Evolutionary conservation across 2,329 filamentous ascomycete genomes (phyloP).

Genomic region (Aplosporella prunicola): DNA sequence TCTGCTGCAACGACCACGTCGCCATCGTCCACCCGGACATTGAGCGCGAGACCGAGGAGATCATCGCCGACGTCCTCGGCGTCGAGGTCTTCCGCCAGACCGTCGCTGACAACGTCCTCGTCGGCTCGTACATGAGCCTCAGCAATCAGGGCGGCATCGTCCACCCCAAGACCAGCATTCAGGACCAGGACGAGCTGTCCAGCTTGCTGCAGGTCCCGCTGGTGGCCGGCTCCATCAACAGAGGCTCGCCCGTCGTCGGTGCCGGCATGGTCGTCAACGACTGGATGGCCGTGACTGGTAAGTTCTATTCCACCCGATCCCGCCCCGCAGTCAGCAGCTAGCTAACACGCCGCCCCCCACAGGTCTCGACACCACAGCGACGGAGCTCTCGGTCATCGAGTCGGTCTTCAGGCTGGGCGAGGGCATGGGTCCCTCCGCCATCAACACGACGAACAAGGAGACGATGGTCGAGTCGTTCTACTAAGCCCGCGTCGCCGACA

Average conservation of each 20-base stretch:
- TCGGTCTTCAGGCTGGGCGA: constrained; percentile 92
- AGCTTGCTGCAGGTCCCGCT: constrained; percentile 90
- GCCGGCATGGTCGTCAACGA: constrained; percentile 96
- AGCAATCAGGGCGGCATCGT: constrained; percentile 95
- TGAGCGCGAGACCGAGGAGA: constrained; percentile 96
- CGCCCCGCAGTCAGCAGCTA: not conserved
- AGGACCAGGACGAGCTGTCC: constrained; percentile 95
- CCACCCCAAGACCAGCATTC: constrained; percentile 91
- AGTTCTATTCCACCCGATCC: constrained; percentile 10
- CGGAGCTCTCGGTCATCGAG: constrained; percentile 92
- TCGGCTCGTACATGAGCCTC: constrained; percentile 91
- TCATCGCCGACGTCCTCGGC: constrained; percentile 86
- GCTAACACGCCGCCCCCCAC: not conserved
- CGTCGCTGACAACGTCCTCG: constrained; percentile 91
- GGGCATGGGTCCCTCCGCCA: constrained; percentile 64
- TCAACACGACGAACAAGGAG: constrained; percentile 84
- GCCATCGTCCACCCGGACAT: constrained; percentile 93
- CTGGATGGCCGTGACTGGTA: constrained; percentile 79
- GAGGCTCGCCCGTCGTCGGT: constrained; percentile 88
- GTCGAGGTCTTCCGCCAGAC: constrained; percentile 91
- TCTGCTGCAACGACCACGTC: constrained; percentile 93
- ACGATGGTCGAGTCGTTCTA: constrained; percentile 99
- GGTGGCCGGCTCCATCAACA: constrained; percentile 87
- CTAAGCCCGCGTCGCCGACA: no score
- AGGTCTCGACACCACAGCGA: constrained; percentile 91